Evolutionary conservation across 169 alveolate species (phyloP).

Genomic region (Eimeria falciformis): DNA sequence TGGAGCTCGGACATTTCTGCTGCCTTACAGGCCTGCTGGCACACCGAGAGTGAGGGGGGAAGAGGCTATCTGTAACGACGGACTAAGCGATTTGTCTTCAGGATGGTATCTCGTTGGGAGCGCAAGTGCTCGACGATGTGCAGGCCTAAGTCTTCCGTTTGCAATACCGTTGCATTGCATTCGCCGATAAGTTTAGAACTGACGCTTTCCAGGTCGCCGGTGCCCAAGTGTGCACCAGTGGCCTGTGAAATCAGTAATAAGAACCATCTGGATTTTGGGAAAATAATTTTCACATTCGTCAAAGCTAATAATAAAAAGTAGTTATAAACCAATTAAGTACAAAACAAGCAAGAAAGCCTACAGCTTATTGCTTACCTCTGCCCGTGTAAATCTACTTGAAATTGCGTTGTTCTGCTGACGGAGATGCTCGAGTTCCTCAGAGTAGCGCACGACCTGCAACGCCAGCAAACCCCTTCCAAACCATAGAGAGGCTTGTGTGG

Average conservation of each 20-base stretch:
- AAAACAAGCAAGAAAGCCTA: neutral
- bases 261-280: neutral
- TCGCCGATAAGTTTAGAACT: neutral
- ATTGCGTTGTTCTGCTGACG: neutral
- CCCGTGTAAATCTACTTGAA: neutral
- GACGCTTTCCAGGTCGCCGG: neutral
- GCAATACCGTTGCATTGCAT: neutral
- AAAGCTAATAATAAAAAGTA: too few species aligned
- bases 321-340: neutral
- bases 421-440: neutral
- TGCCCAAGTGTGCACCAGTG: neutral
- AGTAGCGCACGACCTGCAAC: neutral
- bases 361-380: neutral
- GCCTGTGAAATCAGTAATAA: neutral
- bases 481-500: too few species aligned
- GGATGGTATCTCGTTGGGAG: neutral
- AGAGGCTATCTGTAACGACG: too few species aligned
- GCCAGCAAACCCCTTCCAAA: neutral
- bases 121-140: neutral
- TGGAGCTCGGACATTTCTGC: neutral
- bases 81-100: neutral
- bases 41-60: too few species aligned
- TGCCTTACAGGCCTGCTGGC: neutral
- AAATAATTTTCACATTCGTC: neutral
- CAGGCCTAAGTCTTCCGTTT: conserved; percentile 15